Evolutionary conservation across 208 protist genomes (phyloP).

Genomic region (Eutreptiella sp.): DNA sequence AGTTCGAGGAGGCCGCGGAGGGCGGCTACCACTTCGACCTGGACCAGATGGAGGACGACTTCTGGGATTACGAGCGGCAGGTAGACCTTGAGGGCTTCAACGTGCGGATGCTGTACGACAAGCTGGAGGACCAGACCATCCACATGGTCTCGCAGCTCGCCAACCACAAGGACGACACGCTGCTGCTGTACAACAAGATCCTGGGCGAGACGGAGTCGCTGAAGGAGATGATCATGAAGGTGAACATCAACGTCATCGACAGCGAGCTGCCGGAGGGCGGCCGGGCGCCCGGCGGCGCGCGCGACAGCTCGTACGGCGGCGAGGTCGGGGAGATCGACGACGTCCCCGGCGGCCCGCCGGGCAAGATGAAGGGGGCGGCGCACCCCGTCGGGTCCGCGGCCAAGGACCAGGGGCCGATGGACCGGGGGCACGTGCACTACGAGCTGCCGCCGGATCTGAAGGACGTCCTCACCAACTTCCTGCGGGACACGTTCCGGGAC

Average conservation of each 20-base stretch:
- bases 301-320: no score
- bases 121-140: slow-evolving; percentile 40
- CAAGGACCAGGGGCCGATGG: no score
- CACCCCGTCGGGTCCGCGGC: no score
- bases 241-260: not conserved
- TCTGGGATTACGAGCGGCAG: slow-evolving; percentile 37
- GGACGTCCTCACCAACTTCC: no score
- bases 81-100: slow-evolving; percentile 54
- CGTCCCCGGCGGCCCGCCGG: no score
- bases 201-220: slow-evolving; percentile 23
- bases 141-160: slow-evolving; percentile 32
- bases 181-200: slow-evolving; percentile 27
- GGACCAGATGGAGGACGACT: slow-evolving; percentile 29
- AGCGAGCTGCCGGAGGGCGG: no score
- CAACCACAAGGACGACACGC: slow-evolving; percentile 9
- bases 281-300: no score
- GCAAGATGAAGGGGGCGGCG: no score
- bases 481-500: no score
- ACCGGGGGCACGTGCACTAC: no score
- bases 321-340: no score
- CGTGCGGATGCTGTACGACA: slow-evolving; percentile 43
- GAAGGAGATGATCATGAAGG: slow-evolving; percentile 15
- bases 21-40: not conserved
- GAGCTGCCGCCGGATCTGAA: no score
- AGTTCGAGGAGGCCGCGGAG: not conserved